phyloP scores from a whole-genome alignment of 2,329 filamentous ascomycete genomes.

The Alternaria novae-zelandiae region DNA sequence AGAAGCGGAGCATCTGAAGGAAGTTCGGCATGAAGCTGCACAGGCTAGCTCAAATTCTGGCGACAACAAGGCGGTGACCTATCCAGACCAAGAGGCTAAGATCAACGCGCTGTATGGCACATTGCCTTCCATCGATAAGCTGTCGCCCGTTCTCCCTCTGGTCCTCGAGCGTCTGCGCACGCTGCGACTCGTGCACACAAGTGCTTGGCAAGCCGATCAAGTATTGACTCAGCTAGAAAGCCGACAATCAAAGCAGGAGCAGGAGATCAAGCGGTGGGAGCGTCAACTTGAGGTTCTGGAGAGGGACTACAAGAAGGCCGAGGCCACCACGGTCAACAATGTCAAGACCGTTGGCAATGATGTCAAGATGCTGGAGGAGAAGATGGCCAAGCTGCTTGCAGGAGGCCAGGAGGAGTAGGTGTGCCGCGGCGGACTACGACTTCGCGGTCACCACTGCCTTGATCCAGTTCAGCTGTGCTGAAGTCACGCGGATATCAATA shows the following conservation, averaged over 20 bases:
- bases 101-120: conserved; percentile 91
- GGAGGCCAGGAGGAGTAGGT: conserved; percentile 8
- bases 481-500: background rate
- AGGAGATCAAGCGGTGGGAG: conserved; percentile 85
- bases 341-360: conserved; percentile 84
- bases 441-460: background rate
- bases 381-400: conserved; percentile 61
- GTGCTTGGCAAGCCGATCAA: conserved; percentile 81
- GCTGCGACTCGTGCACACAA: conserved; percentile 81
- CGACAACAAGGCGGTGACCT: conserved; percentile 35
- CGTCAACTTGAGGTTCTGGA: conserved; percentile 82
- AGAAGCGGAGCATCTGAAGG: conserved; percentile 75
- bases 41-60: conserved; percentile 12
- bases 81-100: conserved; percentile 79
- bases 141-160: conserved; percentile 83
- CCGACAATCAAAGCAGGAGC: conserved; percentile 80
- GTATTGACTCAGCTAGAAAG: conserved; percentile 79
- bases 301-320: conserved; percentile 71
- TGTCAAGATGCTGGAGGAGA: conserved; percentile 85
- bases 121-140: conserved; percentile 83
- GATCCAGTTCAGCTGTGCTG: background rate
- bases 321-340: conserved; percentile 76
- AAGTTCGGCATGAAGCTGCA: conserved; percentile 48
- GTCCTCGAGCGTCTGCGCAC: conserved; percentile 86
- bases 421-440: background rate